Evolutionary conservation across 805 yeast species (phyloP).

Genomic region (Zygosaccharomyces rouxii): DNA sequence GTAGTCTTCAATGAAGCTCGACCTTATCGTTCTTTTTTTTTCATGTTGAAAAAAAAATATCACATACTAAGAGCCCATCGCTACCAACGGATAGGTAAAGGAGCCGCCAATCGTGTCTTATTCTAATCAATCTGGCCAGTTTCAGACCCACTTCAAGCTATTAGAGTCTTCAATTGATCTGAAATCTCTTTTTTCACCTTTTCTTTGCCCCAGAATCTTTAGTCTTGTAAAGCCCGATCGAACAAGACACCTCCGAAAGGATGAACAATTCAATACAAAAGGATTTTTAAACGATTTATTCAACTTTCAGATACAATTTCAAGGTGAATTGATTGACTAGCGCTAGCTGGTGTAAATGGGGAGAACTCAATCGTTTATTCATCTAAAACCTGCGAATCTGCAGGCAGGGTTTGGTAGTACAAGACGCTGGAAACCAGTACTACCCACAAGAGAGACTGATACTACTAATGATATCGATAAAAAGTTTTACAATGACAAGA

Average conservation of each 20-base stretch:
- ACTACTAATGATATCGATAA: background rate
- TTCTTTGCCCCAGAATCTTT: background rate
- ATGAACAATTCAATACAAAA: background rate
- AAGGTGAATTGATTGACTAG: background rate
- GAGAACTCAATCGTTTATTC: conserved; percentile 23
- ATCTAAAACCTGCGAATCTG: conserved; percentile 22
- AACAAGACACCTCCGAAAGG: background rate
- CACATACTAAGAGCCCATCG: background rate
- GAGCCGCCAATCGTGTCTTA: background rate
- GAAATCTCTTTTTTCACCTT: background rate
- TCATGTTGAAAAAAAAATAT: background rate
- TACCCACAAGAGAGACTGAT: background rate
- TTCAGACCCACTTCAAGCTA: background rate
- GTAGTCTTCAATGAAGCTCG: background rate
- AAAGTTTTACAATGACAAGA: conserved; percentile 2
- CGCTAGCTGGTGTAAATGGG: conserved; percentile 15
- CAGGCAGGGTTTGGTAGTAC: conserved; percentile 8
- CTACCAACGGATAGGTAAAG: conserved; percentile 1
- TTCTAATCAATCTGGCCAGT: background rate
- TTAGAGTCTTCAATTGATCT: background rate
- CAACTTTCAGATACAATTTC: background rate
- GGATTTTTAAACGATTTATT: background rate
- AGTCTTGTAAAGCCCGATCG: background rate
- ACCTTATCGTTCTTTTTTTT: conserved; percentile 1
- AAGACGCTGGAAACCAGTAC: conserved; percentile 6